phyloP scores from a whole-genome alignment of 2,329 filamentous ascomycete genomes.

The Aciculosporium take region DNA sequence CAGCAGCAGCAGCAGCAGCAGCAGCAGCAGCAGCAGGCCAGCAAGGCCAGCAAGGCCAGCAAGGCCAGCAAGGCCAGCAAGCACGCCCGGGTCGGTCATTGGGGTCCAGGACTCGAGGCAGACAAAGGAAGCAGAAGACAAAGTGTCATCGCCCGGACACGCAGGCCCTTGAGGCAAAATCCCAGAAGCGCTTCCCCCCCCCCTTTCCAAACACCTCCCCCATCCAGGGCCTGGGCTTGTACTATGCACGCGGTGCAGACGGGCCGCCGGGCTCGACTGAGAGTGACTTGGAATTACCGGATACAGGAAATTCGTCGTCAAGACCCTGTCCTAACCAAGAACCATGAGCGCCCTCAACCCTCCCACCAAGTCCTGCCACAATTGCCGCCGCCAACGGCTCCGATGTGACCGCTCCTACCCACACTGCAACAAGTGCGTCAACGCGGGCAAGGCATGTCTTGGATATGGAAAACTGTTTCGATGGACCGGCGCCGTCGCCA shows the following conservation, averaged over 20 bases:
- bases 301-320: constrained; percentile 1
- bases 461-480: constrained; percentile 39
- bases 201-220: constrained; percentile 1
- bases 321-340: neutral
- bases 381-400: constrained; percentile 37
- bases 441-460: constrained; percentile 34
- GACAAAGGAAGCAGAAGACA: neutral
- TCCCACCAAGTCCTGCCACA: constrained; percentile 32
- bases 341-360: constrained; percentile 7
- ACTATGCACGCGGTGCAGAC: constrained; percentile 4
- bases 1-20: no score
- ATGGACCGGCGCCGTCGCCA: constrained; percentile 35
- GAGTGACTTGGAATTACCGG: constrained; percentile 4
- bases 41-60: no score
- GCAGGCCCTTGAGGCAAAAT: neutral
- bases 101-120: neutral
- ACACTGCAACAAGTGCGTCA: constrained; percentile 36
- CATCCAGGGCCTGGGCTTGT: constrained; percentile 1
- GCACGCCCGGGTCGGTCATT: neutral
- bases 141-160: neutral
- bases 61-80: no score
- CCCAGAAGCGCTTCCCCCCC: constrained; percentile 1
- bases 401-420: constrained; percentile 38
- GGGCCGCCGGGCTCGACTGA: constrained; percentile 6
- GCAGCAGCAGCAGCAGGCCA: neutral